Percentiles rank a stretch among this genome's conserved stretches.
phyloP scores from a whole-genome alignment of 140 eudicot species.

The Eryngium alpinum region DNA sequence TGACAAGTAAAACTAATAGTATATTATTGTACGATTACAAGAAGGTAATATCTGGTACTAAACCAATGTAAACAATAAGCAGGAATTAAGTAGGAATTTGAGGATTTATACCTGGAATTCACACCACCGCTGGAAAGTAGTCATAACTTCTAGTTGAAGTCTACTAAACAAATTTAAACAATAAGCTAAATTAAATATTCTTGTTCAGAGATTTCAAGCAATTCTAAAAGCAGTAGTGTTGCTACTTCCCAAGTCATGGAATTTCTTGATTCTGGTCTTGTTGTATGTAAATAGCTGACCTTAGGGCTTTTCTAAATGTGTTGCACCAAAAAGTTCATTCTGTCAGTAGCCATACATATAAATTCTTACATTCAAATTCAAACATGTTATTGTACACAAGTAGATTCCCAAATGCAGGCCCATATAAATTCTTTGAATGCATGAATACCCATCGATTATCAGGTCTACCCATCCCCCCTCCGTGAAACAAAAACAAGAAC shows the following conservation, averaged over 20 bases:
- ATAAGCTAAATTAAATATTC: slow-evolving; percentile 22
- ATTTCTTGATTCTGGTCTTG: background rate
- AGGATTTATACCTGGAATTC: background rate
- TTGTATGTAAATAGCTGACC: background rate
- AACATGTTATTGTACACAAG: too few relatives aligned
- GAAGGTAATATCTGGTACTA: background rate
- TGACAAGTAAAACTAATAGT: background rate
- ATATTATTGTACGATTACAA: background rate
- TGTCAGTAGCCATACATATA: too few relatives aligned
- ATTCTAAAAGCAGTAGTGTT: slow-evolving; percentile 25
- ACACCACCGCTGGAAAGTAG: background rate
- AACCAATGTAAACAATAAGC: background rate
- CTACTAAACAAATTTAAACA: background rate
- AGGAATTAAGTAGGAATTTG: background rate
- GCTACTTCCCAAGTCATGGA: too few relatives aligned
- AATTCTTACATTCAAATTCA: too few relatives aligned
- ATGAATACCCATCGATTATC: too few relatives aligned
- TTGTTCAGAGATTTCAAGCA: slow-evolving; percentile 26
- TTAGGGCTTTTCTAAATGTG: too few relatives aligned
- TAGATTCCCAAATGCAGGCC: too few relatives aligned
- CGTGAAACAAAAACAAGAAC: too few relatives aligned
- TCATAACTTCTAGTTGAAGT: background rate
- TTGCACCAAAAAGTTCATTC: too few relatives aligned
- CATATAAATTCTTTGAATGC: too few relatives aligned
- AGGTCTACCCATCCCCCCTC: too few relatives aligned